phyloP scores from a whole-genome alignment of 164 flowering plant genomes.

The Nymphaea thermarum region DNA sequence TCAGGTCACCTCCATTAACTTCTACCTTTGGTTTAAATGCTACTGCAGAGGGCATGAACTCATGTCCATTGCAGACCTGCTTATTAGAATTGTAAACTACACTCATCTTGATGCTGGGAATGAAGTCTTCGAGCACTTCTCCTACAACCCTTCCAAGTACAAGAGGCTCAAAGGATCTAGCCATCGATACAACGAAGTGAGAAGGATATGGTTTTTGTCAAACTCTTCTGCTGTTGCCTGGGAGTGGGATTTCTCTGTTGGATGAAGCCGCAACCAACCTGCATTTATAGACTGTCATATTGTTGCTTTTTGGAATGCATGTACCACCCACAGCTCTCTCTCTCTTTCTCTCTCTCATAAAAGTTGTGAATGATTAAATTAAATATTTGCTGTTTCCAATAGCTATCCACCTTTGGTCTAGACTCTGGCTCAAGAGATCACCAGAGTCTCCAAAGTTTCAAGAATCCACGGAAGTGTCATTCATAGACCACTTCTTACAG shows the following conservation, averaged over 20 bases:
- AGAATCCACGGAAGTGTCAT: too few species aligned
- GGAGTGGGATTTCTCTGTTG: neutral
- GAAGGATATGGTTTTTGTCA: neutral
- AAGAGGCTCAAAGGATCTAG: conserved; percentile 37
- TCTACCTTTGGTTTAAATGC: conserved; percentile 41
- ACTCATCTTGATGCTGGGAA: conserved; percentile 27
- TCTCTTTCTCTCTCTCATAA: too few species aligned
- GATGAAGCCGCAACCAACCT: neutral
- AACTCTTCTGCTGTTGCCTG: neutral
- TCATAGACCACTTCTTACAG: too few species aligned
- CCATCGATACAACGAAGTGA: conserved; percentile 13
- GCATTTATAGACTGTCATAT: neutral
- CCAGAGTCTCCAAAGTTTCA: too few species aligned
- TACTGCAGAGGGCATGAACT: conserved; percentile 40
- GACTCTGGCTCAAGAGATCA: too few species aligned
- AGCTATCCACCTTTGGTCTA: too few species aligned
- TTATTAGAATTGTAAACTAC: conserved; percentile 36
- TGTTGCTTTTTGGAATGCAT: neutral
- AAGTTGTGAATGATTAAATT: too few species aligned
- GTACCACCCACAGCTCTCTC: neutral
- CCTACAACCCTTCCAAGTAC: conserved; percentile 43
- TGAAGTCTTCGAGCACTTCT: conserved; percentile 42
- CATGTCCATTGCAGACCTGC: conserved; percentile 51
- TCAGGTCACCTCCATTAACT: conserved; percentile 49
- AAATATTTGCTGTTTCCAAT: too few species aligned